These are phyloP conservation scores for Diversispora eburnea DNA, from an alignment of 192 early-diverging fungal genomes.

Conservation along the genomic window DNA sequence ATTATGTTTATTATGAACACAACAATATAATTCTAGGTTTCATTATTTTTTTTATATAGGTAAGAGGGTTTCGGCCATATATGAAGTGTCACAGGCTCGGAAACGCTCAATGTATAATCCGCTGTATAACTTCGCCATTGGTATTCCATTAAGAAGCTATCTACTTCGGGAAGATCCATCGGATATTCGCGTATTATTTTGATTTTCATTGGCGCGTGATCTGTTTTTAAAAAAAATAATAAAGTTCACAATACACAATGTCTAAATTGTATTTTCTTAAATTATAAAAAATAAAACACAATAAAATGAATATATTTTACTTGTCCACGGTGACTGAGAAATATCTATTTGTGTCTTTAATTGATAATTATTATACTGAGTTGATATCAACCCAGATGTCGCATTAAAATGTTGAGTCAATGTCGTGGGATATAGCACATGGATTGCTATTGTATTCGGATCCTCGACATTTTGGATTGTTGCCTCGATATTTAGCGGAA, in stretches of 20 bases:
- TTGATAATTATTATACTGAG: conserved; percentile 1
- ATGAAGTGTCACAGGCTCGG: conserved; percentile 3
- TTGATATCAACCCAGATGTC: conserved; percentile 1
- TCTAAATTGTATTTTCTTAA: not conserved
- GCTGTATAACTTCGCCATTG: not conserved
- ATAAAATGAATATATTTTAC: not conserved
- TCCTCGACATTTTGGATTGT: conserved; percentile 4
- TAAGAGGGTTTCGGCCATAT: conserved; percentile 12
- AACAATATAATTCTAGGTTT: too few species aligned
- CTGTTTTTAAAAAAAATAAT: not conserved
- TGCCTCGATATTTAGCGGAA: conserved; percentile 8
- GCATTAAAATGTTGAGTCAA: conserved; percentile 18
- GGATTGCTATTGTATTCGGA: not conserved
- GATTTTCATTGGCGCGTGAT: not conserved
- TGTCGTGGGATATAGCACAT: not conserved
- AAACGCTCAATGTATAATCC: conserved; percentile 12
- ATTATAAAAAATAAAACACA: not conserved
- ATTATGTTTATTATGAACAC: too few species aligned
- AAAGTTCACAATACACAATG: not conserved
- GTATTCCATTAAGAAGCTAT: conserved; percentile 6
- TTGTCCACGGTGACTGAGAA: conserved; percentile 26
- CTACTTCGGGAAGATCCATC: conserved; percentile 5
- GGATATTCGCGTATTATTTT: conserved; percentile 20
- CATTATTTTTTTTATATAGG: too few species aligned
- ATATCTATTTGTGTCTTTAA: conserved; percentile 25